Evolutionary conservation across 177 flowering plant species (phyloP).

Genomic region (Vitis hybrid): DNA sequence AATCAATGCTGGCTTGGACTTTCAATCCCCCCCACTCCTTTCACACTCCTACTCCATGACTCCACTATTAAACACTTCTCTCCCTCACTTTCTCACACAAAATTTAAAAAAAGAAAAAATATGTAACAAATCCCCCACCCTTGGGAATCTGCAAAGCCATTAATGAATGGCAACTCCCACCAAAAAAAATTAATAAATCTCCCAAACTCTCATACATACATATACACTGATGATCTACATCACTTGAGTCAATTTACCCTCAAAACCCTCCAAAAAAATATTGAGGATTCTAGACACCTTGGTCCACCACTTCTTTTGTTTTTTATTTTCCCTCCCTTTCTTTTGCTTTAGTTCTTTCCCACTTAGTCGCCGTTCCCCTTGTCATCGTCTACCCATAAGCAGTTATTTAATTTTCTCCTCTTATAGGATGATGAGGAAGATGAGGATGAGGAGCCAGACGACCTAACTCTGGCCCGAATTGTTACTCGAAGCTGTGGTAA

Average conservation of each 20-base stretch:
- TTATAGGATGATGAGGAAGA: constrained; percentile 43
- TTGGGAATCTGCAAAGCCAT: constrained; percentile 89
- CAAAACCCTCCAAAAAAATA: constrained; percentile 44
- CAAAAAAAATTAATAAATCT: constrained; percentile 21
- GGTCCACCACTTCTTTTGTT: constrained; percentile 30
- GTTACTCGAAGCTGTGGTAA: constrained; percentile 59
- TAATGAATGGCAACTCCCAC: constrained; percentile 43
- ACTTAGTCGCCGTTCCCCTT: constrained; percentile 34
- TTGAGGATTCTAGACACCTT: constrained; percentile 34
- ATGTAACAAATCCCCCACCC: constrained; percentile 50
- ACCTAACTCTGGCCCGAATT: constrained; percentile 34
- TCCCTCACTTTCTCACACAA: constrained; percentile 9
- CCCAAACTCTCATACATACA: constrained; percentile 16
- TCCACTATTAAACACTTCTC: constrained; percentile 24
- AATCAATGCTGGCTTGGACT: constrained; percentile 56
- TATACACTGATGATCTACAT: constrained; percentile 32
- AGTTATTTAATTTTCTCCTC: constrained; percentile 64
- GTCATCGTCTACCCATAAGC: constrained; percentile 56
- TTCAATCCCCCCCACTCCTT: constrained; percentile 37
- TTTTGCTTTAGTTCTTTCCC: constrained; percentile 5
- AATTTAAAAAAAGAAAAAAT: constrained; percentile 6
- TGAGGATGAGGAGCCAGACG: constrained; percentile 34
- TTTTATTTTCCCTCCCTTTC: constrained; percentile 5
- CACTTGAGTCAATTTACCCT: constrained; percentile 28
- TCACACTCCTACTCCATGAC: constrained; percentile 30